Base-by-base conservation (phyloP, 768 basidiomycete genomes). In the Psilocybe tampanensis region DNA sequence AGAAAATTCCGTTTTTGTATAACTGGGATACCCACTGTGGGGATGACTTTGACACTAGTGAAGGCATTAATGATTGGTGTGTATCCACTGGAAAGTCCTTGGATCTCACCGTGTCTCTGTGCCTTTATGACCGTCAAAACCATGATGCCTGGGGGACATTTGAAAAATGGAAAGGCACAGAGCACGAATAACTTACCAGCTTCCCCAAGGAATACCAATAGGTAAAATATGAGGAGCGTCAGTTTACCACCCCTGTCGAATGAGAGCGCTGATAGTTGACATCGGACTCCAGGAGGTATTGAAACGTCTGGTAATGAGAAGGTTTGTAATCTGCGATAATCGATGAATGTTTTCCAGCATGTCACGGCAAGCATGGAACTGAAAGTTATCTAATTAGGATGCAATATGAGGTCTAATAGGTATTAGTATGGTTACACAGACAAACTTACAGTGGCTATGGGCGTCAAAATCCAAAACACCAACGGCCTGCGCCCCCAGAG, bases 1-100 rank as follows among this genome's bases (percentile, higher is more conserved):
- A 55, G 12, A 55, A 8, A 11, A 55, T 47, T 9, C 54, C 54
- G 36, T 55, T 55, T 17, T 47, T 39, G 36, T 55, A 55, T 18
- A 55, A 22, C 36, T 47, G 44, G 24, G 21, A 45, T 7, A 55
- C 44, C 54, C 54, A 55, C n/a, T n/a, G 19, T 2, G 44, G 22
- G 24, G 54, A 55, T 9, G 23, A 11, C 17, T 26, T 21, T 0
- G 34, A 24, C 6, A 55, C 54, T 55, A 19, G n/a, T 2, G 17
- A 17, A 12, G 33, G 5, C 2, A 4, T 29, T 9, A 9, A 29
- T 29, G 9, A 29, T 29, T 29, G 9, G 29, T 5, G 9, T 29
- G n/a, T n/a, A n/a, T 29, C 4, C 29, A 29, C 29, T 9, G 29
- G 29, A 5, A 29, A 9, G 29, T 29, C 29, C 29, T 5, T 29